phyloP scores from a whole-genome alignment of 805 yeast species.

The Candida sithepensis region DNA sequence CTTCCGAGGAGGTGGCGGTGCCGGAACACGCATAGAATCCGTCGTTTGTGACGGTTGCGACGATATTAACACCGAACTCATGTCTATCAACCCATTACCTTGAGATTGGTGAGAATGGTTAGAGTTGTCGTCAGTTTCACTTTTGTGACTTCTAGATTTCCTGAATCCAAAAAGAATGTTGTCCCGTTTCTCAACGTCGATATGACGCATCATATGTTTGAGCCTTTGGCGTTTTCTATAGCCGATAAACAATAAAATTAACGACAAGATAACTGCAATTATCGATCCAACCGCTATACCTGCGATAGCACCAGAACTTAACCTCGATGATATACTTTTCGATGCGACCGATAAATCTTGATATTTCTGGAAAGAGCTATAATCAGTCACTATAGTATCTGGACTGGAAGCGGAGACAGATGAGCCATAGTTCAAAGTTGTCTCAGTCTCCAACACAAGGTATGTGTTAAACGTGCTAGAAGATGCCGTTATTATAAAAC shows the following conservation, averaged over 20 bases:
- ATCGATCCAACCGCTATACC: constrained; percentile 29
- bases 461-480: constrained; percentile 25
- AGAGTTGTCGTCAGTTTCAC: neutral
- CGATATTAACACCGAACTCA: constrained; percentile 3
- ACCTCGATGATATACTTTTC: neutral
- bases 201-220: neutral
- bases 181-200: constrained; percentile 1
- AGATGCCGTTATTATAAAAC: constrained; percentile 27
- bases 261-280: constrained; percentile 16
- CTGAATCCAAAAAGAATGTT: neutral
- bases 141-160: neutral
- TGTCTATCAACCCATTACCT: neutral
- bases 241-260: constrained; percentile 11
- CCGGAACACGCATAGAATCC: constrained; percentile 2
- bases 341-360: neutral
- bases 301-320: constrained; percentile 25
- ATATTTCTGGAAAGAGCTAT: constrained; percentile 13
- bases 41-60: neutral
- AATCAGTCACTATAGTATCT: constrained; percentile 29
- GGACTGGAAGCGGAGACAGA: constrained; percentile 13
- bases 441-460: constrained; percentile 18
- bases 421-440: constrained; percentile 11
- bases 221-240: constrained; percentile 9
- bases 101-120: neutral
- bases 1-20: constrained; percentile 19